A percentile compares a stretch with the other conserved stretches of the same genome.
phyloP scores from a whole-genome alignment of 2,329 filamentous ascomycete genomes.

The Blumeria graminis region DNA sequence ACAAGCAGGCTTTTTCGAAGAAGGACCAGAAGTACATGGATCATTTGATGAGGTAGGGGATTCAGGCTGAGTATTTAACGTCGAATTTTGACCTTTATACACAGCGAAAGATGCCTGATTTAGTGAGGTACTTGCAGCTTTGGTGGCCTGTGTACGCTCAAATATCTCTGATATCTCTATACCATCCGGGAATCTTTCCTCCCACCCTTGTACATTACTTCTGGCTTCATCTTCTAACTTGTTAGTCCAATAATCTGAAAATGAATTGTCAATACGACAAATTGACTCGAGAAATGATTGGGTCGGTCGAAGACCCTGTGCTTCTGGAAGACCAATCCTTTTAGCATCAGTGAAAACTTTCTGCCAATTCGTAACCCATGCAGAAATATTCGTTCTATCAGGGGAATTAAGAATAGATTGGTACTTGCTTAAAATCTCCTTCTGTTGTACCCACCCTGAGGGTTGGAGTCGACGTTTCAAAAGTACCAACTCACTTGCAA shows the following conservation, averaged over 20 bases:
- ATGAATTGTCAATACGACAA: neutral
- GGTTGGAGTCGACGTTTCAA: neutral
- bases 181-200: neutral
- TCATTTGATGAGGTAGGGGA: neutral
- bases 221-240: constrained; percentile 1
- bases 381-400: neutral
- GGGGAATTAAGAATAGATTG: neutral
- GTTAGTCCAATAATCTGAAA: neutral
- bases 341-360: neutral
- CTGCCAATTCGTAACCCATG: neutral
- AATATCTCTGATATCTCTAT: neutral
- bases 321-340: neutral
- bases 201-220: neutral
- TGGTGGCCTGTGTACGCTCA: neutral
- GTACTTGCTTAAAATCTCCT: neutral
- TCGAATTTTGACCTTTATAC: neutral
- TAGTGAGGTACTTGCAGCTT: neutral
- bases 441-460: neutral
- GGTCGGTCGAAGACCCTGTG: neutral
- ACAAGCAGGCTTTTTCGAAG: neutral
- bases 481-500: neutral
- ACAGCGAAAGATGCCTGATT: neutral
- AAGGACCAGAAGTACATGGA: neutral
- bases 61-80: neutral
- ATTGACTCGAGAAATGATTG: neutral